Base-by-base conservation (phyloP, 1,284 basidiomycete species). In the Moesziomyces globuligerus region DNA sequence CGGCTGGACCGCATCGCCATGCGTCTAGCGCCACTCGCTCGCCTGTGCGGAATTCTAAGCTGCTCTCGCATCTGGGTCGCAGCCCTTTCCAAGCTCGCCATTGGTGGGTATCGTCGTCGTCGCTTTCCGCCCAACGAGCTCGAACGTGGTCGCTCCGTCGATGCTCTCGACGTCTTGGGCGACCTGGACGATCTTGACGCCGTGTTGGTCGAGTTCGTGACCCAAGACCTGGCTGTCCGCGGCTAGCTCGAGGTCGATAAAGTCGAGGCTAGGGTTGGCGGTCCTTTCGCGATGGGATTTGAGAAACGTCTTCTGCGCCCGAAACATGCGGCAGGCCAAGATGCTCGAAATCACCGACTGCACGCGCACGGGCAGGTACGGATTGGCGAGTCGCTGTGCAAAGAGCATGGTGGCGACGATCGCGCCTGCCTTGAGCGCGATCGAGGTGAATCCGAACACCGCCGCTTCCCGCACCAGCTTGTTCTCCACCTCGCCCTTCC, bases 261-360 rank as follows among this genome's bases (percentile, higher is more conserved):
- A 13, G 8, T 23, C 23, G 23, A 62, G 28, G 26, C 45, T 48
- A 11, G 62, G 62, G 1, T 48, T 26, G 0, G 55, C 56, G 13
- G 43, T 66, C 25, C 48, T 47, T 28, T 66, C 55, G 17, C 36
- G 18, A 3, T 43, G 48, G 15, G 17, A 7, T 15, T 18, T 26
- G 29, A 70, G 15, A 25, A 59, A 70, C 7, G 20, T 32, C 13
- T 56, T 51, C n/a, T 70, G 67, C 13, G 55, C 50, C 5, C 60
- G 39, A 20, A 70, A 70, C n/a, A 70, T 52, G 9, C 60, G 21
- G 13, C 67, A 64, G 0, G 67, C 67, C 34, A 64, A 56, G 21
- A 70, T 51, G 7, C 60, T 49, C 18, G 60, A 60, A 13, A 46
- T 53, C 0, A 62, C 56, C 5, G 25, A 37, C 37, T 64, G 51